Percentiles rank a stretch among this genome's conserved stretches.
Conservation (phyloP, 139 green algal species). For the Coelastrella sp. region DNA sequence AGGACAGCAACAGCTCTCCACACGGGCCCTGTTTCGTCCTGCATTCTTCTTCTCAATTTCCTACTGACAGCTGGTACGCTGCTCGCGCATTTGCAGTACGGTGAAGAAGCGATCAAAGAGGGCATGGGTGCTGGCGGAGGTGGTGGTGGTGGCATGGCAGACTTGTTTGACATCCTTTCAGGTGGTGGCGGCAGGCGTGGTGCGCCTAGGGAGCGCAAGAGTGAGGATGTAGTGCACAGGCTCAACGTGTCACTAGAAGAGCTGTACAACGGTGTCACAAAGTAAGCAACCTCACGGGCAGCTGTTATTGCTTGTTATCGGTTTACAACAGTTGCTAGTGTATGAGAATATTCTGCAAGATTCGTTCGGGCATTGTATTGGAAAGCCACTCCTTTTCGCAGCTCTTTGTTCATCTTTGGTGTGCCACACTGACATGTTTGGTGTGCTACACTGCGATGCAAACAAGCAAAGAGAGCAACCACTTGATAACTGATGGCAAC, state of each 20-base stretch:
- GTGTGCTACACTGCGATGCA: too few relatives aligned
- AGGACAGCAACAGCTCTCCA: too few relatives aligned
- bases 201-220: conserved; percentile 75
- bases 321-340: too few relatives aligned
- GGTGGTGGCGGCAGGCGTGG: conserved; percentile 76
- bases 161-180: conserved; percentile 91
- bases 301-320: too few relatives aligned
- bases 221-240: conserved; percentile 97
- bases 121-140: conserved; percentile 85
- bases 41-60: not conserved
- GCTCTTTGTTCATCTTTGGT: too few relatives aligned
- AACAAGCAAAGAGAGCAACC: too few relatives aligned
- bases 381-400: too few relatives aligned
- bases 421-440: too few relatives aligned
- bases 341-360: too few relatives aligned
- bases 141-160: conserved; percentile 81
- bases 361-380: too few relatives aligned
- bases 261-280: conserved; percentile 87
- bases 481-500: too few relatives aligned
- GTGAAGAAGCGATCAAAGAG: conserved; percentile 99
- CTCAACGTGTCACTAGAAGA: conserved; percentile 95
- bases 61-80: not conserved
- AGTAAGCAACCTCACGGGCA: conserved; percentile 56
- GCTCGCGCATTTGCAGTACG: conserved; percentile 82
- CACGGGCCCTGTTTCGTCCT: not conserved